Evolutionary conservation across 164 flowering plant species (phyloP), one percentile per base, ranked within the genome.

Genomic region (Taxillus chinensis): DNA sequence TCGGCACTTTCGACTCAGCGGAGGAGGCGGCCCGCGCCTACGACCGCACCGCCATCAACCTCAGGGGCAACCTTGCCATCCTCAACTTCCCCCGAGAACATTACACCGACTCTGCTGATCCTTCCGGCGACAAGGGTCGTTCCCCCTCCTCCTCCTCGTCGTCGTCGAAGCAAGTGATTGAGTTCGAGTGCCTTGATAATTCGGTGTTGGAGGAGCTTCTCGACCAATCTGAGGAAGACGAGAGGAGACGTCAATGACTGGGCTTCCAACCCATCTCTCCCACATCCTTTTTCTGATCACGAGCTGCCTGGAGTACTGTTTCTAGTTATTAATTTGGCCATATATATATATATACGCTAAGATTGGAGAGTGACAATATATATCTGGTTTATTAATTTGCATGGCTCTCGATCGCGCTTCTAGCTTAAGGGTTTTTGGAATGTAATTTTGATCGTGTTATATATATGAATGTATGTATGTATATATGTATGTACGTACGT

Each of bases 11-110:
- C 17, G 75, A 75, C 4, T 71, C 75, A 3, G 78, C 78, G 0
- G 75, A 75, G 50, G 70, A 71, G 3, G 78, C 78, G 0, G 78
- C 78, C 27, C 57, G 75, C 9, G 78, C 78, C 7, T 75, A 75
- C 45, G 78, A 75, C 41, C 42, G 75, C 0, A 70, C 75, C 1
- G 78, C 78, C 0, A 71, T 75, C 42, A 66, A 69, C 61, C 10
- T 75, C 7, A 65, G 73, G 51, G 75, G 73, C 3, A 75, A 75
- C 42, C 64, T 75, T 41, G 78, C 78, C 0, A 61, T 68, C 9
- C 73, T 75, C 1, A 75, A 75, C 43, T 75, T 75, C 51, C 78
- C 78, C 9, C 56, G 52, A 45, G 78, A 75, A 59, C 71, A 71
- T 37, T 62, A 62, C 38, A 15, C 70, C 37, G 64, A 62, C 59